A percentile compares a stretch with the other conserved stretches of the same genome.
Evolutionary conservation across 1,284 basidiomycete species (phyloP).

Genomic region (Cerioporus squamosus): DNA sequence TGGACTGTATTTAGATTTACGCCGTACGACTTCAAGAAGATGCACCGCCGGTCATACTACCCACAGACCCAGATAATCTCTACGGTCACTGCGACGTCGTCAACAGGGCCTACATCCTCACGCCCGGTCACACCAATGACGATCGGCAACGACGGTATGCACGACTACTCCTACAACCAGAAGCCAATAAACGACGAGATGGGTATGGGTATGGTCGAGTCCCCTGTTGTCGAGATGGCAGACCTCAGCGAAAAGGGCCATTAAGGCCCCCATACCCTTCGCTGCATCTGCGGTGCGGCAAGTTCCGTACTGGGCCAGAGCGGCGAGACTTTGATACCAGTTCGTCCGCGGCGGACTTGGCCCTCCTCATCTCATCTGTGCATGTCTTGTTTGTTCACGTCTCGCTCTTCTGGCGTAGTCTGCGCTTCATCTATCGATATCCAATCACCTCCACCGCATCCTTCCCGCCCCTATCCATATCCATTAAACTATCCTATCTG

Average conservation of each 20-base stretch:
- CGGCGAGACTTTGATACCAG: not conserved
- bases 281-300: constrained; percentile 1
- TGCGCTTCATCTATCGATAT: constrained; percentile 26
- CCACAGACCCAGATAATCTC: constrained; percentile 69
- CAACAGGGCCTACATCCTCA: constrained; percentile 45
- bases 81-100: constrained; percentile 51
- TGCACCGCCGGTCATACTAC: constrained; percentile 83
- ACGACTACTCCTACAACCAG: constrained; percentile 30
- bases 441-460: constrained; percentile 8
- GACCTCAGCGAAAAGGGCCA: constrained; percentile 30
- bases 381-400: constrained; percentile 20
- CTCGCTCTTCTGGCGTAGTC: constrained; percentile 19
- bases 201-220: constrained; percentile 21
- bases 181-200: constrained; percentile 34
- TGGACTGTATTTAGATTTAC: constrained; percentile 48
- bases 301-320: not conserved
- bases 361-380: constrained; percentile 14
- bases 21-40: constrained; percentile 84
- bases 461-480: constrained; percentile 3
- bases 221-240: constrained; percentile 26
- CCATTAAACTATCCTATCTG: constrained; percentile 10
- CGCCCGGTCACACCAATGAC: constrained; percentile 51
- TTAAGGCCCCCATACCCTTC: constrained; percentile 16
- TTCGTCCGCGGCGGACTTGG: constrained; percentile 8
- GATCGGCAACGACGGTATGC: constrained; percentile 30